These are phyloP conservation scores for Rutstroemia sydowiana DNA, from an alignment of 2,329 filamentous ascomycete species.

Conservation along the genomic window DNA sequence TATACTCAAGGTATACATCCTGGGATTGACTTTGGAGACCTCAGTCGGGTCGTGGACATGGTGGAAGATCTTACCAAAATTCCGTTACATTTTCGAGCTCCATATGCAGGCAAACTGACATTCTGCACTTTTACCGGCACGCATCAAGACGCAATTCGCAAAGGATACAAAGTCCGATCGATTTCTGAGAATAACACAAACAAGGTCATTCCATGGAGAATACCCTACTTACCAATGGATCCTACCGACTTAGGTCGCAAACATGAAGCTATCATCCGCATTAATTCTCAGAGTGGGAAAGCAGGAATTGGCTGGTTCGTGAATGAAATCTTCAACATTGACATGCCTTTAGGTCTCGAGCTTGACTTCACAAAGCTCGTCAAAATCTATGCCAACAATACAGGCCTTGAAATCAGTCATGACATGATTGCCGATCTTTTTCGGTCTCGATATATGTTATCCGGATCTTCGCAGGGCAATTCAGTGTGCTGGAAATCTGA, in stretches of 20 bases:
- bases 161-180: conserved; percentile 36
- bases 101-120: conserved; percentile 79
- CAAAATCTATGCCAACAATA: background rate
- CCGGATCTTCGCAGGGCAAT: background rate
- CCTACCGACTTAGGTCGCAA: conserved; percentile 83
- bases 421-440: background rate
- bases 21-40: conserved; percentile 82
- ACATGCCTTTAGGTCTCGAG: conserved; percentile 1
- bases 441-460: background rate
- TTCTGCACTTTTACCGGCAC: conserved; percentile 80
- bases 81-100: conserved; percentile 74
- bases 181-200: conserved; percentile 43
- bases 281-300: conserved; percentile 92
- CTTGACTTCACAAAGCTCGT: conserved; percentile 16
- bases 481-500: background rate
- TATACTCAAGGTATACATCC: conserved; percentile 84
- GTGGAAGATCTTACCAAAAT: conserved; percentile 90
- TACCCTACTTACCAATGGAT: conserved; percentile 85
- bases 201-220: conserved; percentile 63
- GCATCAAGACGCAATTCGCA: conserved; percentile 91
- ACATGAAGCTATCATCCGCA: conserved; percentile 89
- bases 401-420: background rate
- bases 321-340: conserved; percentile 25
- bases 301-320: conserved; percentile 89
- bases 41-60: conserved; percentile 71